phyloP scores from a whole-genome alignment of 345 rosid genomes.

The Gossypium stocksii region DNA sequence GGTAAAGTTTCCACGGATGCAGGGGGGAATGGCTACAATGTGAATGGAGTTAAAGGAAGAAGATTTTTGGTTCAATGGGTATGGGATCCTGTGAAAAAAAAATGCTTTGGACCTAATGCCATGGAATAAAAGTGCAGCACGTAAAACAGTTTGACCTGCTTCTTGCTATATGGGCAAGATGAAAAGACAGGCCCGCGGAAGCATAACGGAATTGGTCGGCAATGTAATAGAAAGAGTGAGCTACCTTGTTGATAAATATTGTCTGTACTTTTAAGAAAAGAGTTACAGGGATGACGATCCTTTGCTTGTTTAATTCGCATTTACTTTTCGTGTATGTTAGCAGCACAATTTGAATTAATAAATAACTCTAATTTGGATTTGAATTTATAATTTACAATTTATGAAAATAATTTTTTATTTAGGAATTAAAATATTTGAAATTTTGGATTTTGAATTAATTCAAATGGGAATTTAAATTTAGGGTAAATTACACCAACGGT shows the following conservation, averaged over 20 bases:
- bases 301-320: slow-evolving; percentile 8
- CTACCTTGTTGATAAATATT: background rate
- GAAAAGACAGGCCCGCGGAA: background rate
- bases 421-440: too few relatives aligned
- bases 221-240: background rate
- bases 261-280: background rate
- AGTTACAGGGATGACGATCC: background rate
- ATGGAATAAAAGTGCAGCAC: slow-evolving; percentile 26
- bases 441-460: too few relatives aligned
- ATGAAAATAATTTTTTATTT: too few relatives aligned
- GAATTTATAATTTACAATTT: too few relatives aligned
- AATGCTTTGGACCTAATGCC: slow-evolving; percentile 64
- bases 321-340: background rate
- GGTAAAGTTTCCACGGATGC: slow-evolving; percentile 44
- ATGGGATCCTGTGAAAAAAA: slow-evolving; percentile 51
- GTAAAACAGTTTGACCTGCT: background rate
- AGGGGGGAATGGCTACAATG: slow-evolving; percentile 49
- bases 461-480: too few relatives aligned
- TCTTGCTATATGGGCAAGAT: background rate
- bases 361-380: background rate
- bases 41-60: slow-evolving; percentile 56
- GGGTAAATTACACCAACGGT: too few relatives aligned
- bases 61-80: slow-evolving; percentile 57
- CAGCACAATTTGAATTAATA: background rate
- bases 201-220: background rate